Base-by-base conservation (phyloP, 129 eudicot genomes). In the Cynara cardunculus region DNA sequence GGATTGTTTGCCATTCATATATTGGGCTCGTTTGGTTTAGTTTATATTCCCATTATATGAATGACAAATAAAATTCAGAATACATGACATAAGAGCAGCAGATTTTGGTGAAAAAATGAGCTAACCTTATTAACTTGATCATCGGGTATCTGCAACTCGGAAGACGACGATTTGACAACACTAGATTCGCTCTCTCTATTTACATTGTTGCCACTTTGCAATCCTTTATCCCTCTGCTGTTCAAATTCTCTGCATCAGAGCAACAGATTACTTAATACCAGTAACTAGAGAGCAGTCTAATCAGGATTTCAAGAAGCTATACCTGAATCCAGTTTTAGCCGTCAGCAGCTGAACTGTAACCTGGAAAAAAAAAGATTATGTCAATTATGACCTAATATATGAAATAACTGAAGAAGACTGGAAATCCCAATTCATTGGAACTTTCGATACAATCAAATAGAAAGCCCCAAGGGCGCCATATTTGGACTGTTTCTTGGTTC, bases 321-420 rank as follows among this genome's bases (percentile, higher is more conserved):
- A 90, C 99, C 99, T 92, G 86, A 96, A 96, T 76, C 99, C 99
- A 31, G 99, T 96, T 84, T 96, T 96, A 14, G 98, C 90, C 10
- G 99, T 96, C 64, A 96, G 87, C 83, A 96, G 91, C 89, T 96
- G 99, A 75, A 96, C 92, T 0, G 97, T 90, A 67, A 96, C 94
- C 99, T 96, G 93, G 69, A 83, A 84, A 49, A 85, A 68, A 75
- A 73, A 18, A 53, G 24, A 41, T 71, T 25, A 80, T 9, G 26
- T 49, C 76, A 53, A 16, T 27, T 37, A 12, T 70, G 19, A 76
- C 30, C 16, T 9, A 2, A 70, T 53, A 34, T 19, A 71, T 26
- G 30, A n/a, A 66, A 76, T 26, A 19, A 21, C 13, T 70, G 32
- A 18, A 16, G 3, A 46, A 41, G 62, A 53, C 7, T 7, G 22